Evolutionary conservation across 306 rosid species (phyloP), one percentile per base, ranked within the genome.

Genomic region (Cucumis hystrix): DNA sequence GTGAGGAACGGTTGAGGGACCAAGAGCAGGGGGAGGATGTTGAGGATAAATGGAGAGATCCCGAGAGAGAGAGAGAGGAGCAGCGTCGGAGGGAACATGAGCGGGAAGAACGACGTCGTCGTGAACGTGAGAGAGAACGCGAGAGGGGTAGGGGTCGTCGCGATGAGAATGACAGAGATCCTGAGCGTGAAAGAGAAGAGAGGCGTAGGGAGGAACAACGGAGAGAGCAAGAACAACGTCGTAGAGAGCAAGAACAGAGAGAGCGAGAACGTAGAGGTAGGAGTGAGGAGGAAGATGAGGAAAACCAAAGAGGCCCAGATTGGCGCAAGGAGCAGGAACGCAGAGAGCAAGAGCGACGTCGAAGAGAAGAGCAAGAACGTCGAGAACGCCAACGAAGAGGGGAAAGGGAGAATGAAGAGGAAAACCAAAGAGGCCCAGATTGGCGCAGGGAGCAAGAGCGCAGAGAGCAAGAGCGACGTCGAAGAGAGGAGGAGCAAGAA

Each of bases 1-100:
- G 83, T 2, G 68, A 76, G 62, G 28, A 13, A 67, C 59, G 74
- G 9, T 8, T 41, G 73, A 58, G 14, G 64, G 67, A 68, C 56
- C 64, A 41, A 7, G 59, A 73, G 56, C 28, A 18, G 71, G 77
- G 63, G 25, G n/a, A 33, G 52, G 65, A 16, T 0, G 21, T 33
- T 5, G 30, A 18, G 1, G 78, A 55, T 20, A 15, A n/a, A 18
- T 14, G 51, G n/a, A 16, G 47, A 20, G 74, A 71, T 28, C 68
- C 69, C 49, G 74, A 71, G 49, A 54, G 76, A 1, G 76, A 49
- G 60, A 47, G 76, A 20, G 59, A 51, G 55, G 76, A 72, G 40
- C 71, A 57, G 20, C 64, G 78, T 43, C 77, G 40, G 12, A 39
- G 75, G 17, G 75, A 64, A 57, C 73, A 58, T 16, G 81, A 78